phyloP scores from a whole-genome alignment of 2,329 filamentous ascomycete genomes.

The Chrysosporium keratinophilum region DNA sequence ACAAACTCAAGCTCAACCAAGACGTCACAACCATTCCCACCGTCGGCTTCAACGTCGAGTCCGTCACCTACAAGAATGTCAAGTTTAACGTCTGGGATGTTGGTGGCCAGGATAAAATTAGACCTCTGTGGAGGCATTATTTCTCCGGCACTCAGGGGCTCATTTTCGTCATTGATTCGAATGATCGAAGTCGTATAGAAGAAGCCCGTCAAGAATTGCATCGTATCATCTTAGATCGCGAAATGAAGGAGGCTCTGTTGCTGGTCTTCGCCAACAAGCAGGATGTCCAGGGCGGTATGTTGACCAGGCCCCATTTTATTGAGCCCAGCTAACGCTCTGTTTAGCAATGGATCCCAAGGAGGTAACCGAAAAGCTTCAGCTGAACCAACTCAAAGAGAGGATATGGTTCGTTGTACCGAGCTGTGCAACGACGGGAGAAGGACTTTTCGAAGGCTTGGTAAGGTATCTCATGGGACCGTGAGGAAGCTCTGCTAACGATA shows the following conservation, averaged over 20 bases:
- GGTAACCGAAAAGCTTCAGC: slow-evolving; percentile 65
- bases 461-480: slow-evolving; percentile 19
- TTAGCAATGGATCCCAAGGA: slow-evolving; percentile 69
- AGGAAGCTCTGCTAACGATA: slow-evolving; percentile 15
- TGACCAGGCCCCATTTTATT: not conserved
- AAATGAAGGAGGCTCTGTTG: slow-evolving; percentile 91
- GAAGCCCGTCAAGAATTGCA: slow-evolving; percentile 90
- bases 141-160: slow-evolving; percentile 92
- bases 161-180: slow-evolving; percentile 97
- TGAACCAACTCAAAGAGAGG: slow-evolving; percentile 69
- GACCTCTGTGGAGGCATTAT: slow-evolving; percentile 95
- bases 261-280: slow-evolving; percentile 99
- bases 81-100: slow-evolving; percentile 99
- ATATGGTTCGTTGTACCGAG: slow-evolving; percentile 77
- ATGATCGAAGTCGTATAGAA: slow-evolving; percentile 80
- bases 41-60: slow-evolving; percentile 98
- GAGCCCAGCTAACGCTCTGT: not conserved
- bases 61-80: slow-evolving; percentile 97
- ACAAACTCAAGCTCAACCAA: slow-evolving; percentile 97
- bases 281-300: slow-evolving; percentile 63
- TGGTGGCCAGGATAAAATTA: slow-evolving; percentile 97
- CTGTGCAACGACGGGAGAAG: slow-evolving; percentile 71
- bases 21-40: slow-evolving; percentile 97
- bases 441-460: slow-evolving; percentile 67
- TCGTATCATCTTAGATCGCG: slow-evolving; percentile 93